phyloP scores from a whole-genome alignment of 2,329 filamentous ascomycete genomes.

The Neofusicoccum umdonicola region DNA sequence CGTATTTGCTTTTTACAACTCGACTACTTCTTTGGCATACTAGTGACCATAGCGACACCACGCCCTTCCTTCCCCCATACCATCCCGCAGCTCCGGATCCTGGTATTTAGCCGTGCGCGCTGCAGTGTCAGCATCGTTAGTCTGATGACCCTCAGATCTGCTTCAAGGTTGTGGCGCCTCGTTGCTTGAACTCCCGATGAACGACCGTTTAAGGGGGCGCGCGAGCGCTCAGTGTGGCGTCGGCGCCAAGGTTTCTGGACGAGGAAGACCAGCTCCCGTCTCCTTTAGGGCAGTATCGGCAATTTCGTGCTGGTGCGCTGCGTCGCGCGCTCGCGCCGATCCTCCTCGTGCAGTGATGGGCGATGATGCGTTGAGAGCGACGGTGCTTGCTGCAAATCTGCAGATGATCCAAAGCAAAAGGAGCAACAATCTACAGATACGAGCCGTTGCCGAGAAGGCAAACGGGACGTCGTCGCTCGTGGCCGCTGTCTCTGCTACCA shows the following conservation, averaged over 20 bases:
- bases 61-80: background rate
- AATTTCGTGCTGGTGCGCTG: background rate
- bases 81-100: conserved; percentile 8
- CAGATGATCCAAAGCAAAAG: conserved; percentile 3
- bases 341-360: background rate
- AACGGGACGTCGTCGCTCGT: background rate
- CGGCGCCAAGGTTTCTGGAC: background rate
- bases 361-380: background rate
- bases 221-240: background rate
- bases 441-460: conserved; percentile 9
- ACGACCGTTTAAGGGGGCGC: background rate
- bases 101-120: conserved; percentile 7
- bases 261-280: background rate
- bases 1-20: conserved; percentile 6
- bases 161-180: conserved; percentile 11
- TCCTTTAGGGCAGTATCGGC: background rate
- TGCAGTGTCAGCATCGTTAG: background rate
- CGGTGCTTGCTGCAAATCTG: background rate
- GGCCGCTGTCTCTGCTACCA: background rate
- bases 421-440: conserved; percentile 13
- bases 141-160: background rate
- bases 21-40: conserved; percentile 3
- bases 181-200: background rate
- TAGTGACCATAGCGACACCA: conserved; percentile 9
- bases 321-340: background rate